A percentile compares a stretch with the other conserved stretches of the same genome.
Evolutionary conservation across 2,329 filamentous ascomycete genomes (phyloP).

Genomic region (Thielaviopsis ethacetica): DNA sequence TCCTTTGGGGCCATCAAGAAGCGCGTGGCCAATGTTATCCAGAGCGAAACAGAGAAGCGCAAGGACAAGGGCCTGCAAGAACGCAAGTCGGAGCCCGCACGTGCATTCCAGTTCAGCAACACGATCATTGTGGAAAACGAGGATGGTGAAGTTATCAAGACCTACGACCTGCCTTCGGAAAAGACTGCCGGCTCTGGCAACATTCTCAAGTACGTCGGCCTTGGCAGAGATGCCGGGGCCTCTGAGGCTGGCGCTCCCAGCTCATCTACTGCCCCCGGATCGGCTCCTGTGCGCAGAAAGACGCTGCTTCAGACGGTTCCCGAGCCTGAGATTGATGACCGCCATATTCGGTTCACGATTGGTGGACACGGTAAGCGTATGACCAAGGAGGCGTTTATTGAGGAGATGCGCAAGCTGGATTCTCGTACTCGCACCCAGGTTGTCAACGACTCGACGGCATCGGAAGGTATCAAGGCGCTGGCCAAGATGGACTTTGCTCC

Average conservation of each 20-base stretch:
- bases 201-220: constrained; percentile 36
- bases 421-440: constrained; percentile 42
- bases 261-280: constrained; percentile 14
- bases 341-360: constrained; percentile 60
- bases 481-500: constrained; percentile 25
- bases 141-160: constrained; percentile 73
- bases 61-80: constrained; percentile 41
- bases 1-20: constrained; percentile 28
- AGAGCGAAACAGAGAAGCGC: constrained; percentile 44
- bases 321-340: constrained; percentile 46
- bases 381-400: constrained; percentile 67
- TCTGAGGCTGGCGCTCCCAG: constrained; percentile 11
- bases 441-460: constrained; percentile 33
- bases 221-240: constrained; percentile 19
- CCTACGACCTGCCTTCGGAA: constrained; percentile 54
- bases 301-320: constrained; percentile 19
- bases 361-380: constrained; percentile 55
- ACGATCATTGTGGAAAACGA: constrained; percentile 80
- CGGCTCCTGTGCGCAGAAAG: constrained; percentile 20
- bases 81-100: constrained; percentile 52
- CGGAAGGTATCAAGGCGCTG: constrained; percentile 30
- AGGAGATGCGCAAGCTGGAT: constrained; percentile 57
- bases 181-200: constrained; percentile 18
- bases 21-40: constrained; percentile 34
- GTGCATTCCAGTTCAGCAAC: constrained; percentile 73